A percentile compares a stretch with the other conserved stretches of the same genome.
Conservation (phyloP, 352 stramenopile species). For the Phytophthora foliorum region DNA sequence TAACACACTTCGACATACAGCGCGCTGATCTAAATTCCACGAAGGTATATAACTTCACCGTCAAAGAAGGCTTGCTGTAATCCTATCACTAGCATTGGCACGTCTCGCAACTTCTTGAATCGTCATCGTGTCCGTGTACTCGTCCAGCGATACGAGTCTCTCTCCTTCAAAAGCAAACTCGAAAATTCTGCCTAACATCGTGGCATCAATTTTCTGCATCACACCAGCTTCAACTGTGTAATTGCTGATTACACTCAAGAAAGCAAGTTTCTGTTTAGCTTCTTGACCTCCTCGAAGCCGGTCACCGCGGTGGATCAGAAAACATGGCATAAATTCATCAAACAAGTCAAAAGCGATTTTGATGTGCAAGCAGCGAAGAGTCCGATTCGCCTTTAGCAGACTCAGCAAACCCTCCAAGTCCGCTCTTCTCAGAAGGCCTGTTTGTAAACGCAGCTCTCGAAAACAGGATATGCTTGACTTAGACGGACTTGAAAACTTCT, state of each 20-base stretch:
- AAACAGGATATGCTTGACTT: constrained; percentile 9
- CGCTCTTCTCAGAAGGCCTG: constrained; percentile 6
- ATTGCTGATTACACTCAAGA: constrained; percentile 26
- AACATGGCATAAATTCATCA: constrained; percentile 32
- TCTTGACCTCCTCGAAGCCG: constrained; percentile 17
- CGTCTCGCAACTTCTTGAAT: constrained; percentile 26
- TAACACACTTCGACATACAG: too few relatives aligned
- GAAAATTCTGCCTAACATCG: constrained; percentile 28
- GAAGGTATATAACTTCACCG: too few relatives aligned
- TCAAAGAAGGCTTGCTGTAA: too few relatives aligned
- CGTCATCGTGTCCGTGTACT: constrained; percentile 38
- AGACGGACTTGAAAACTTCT: constrained; percentile 12
- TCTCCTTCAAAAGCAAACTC: constrained; percentile 26
- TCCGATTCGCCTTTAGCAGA: constrained; percentile 26
- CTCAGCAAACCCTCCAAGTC: constrained; percentile 26
- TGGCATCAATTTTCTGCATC: constrained; percentile 23
- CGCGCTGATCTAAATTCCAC: too few relatives aligned
- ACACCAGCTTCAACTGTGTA: background rate
- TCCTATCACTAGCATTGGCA: too few relatives aligned
- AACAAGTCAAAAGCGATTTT: constrained; percentile 39
- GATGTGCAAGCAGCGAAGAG: constrained; percentile 29
- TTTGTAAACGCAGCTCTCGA: constrained; percentile 25
- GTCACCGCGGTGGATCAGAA: constrained; percentile 28
- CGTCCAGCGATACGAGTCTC: constrained; percentile 30
- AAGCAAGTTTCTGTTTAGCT: constrained; percentile 21